A percentile compares a stretch with the other conserved stretches of the same genome.
These are phyloP conservation scores for Gynandropsis gynandra DNA, from an alignment of 345 rosid species.

Conservation along the genomic window DNA sequence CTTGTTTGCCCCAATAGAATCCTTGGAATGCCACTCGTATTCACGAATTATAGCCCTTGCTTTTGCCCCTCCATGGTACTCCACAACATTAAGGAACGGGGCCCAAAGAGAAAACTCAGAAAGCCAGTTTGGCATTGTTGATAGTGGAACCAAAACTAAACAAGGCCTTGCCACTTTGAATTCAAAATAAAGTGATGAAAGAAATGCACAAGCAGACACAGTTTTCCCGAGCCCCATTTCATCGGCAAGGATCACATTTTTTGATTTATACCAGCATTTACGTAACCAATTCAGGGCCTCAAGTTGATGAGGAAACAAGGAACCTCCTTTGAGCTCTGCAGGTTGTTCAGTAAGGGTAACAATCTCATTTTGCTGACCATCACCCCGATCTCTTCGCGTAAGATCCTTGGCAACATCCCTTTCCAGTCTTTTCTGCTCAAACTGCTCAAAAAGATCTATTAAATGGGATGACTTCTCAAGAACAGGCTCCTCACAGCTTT, in stretches of 20 bases:
- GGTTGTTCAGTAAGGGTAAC: conserved; percentile 80
- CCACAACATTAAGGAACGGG: conserved; percentile 88
- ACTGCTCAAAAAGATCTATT: conserved; percentile 56
- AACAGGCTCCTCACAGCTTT: conserved; percentile 76
- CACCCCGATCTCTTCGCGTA: conserved; percentile 35
- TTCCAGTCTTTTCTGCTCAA: conserved; percentile 61
- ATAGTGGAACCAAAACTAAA: conserved; percentile 95
- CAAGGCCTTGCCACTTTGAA: conserved; percentile 89
- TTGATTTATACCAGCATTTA: conserved; percentile 88
- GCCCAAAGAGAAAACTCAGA: conserved; percentile 96
- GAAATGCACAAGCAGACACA: conserved; percentile 88
- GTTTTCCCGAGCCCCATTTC: conserved; percentile 99
- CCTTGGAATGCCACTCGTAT: conserved; percentile 87
- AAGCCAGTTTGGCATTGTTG: conserved; percentile 98
- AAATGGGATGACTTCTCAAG: conserved; percentile 49
- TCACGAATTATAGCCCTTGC: conserved; percentile 90
- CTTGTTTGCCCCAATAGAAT: conserved; percentile 40
- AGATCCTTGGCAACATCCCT: conserved; percentile 45
- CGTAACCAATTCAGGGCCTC: conserved; percentile 99
- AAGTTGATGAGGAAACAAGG: conserved; percentile 96
- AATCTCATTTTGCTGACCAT: conserved; percentile 58
- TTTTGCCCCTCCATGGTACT: conserved; percentile 97
- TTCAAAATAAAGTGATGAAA: conserved; percentile 87
- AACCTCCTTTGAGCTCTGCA: conserved; percentile 80
- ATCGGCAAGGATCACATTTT: conserved; percentile 98